Base-by-base conservation (phyloP, 2,329 filamentous ascomycete genomes). In the Endothia cerciana region DNA sequence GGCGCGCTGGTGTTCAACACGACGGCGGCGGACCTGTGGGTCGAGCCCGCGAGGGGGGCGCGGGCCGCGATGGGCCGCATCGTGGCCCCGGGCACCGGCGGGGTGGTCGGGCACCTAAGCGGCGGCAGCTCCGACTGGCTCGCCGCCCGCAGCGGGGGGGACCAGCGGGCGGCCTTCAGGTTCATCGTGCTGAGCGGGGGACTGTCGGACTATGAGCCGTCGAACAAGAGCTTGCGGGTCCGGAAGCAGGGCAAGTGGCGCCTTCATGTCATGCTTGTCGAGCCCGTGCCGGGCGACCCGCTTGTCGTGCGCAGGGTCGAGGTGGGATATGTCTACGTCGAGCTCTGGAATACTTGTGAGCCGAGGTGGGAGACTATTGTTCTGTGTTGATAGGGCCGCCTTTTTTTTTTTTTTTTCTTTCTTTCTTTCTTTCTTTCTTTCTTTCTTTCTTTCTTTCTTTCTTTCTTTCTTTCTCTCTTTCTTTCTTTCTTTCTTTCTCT, bases 361-460 rank as follows among this genome's bases (percentile, higher is more conserved):
- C 57, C 57, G 40, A 43, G 25, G 40, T 59, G 57, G 57, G 57
- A 59, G 25, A 59, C 57, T n/a, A 25, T 59, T 28, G 57, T 59
- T 33, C 13, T 59, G 22, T 59, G n/a, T 30, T 59, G 57, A 59
- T 59, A 40, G 36, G 30, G 33, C 15, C 19, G 22, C 3, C 2
- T 53, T 17, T 33, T 53, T 10, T 0, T 33, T 45, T n/a, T n/a
- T n/a, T n/a, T n/a, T n/a, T n/a, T n/a, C n/a, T n/a, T n/a, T n/a
- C n/a, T n/a, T n/a, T n/a, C n/a, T n/a, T n/a, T n/a, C n/a, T 10
- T 40, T 6, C 5, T 40, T 40, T 40, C 15, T 13, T 2, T 19
- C 8, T n/a, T 36, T 3, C 4, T 28, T 22, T 49, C 19, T 15
- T 25, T 49, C 15, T 7, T 22, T 49, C 22, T 4, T 15, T 3